Percentiles rank a stretch among this genome's conserved stretches.
Conservation (phyloP, 139 green algal species). For the Astrephomene gubernaculifera region DNA sequence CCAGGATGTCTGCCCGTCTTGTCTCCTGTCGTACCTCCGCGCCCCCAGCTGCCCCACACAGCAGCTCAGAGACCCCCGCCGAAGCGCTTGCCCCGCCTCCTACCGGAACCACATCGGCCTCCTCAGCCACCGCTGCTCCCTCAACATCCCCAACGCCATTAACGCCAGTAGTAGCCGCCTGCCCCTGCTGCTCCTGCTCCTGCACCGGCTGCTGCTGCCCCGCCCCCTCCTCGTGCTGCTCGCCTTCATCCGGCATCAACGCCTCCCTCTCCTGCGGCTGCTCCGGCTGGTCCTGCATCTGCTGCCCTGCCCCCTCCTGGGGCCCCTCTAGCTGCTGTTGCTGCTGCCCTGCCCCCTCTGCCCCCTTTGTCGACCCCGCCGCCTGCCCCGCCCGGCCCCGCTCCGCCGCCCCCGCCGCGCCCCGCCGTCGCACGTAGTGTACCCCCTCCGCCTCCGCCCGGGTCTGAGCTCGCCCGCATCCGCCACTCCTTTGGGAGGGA, state of each 20-base stretch:
- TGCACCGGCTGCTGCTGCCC: background rate
- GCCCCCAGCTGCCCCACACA: too few relatives aligned
- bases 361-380: background rate
- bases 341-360: too few relatives aligned
- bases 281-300: background rate
- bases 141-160: too few relatives aligned
- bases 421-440: slow-evolving; percentile 54
- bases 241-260: background rate
- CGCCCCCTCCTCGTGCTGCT: background rate
- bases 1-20: too few relatives aligned
- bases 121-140: too few relatives aligned
- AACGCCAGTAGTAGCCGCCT: too few relatives aligned
- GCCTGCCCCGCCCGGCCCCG: background rate
- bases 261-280: background rate
- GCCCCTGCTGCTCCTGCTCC: background rate
- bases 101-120: too few relatives aligned
- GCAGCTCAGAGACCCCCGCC: too few relatives aligned
- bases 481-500: too few relatives aligned
- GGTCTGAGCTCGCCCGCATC: slow-evolving; percentile 69
- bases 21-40: too few relatives aligned
- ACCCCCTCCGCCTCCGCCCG: slow-evolving; percentile 68
- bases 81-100: too few relatives aligned
- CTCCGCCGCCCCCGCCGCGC: slow-evolving; percentile 4
- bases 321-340: background rate
- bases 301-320: background rate